Base-by-base conservation (phyloP, 371 early-diverging fungal genomes). In the Pancytospora philotis region DNA sequence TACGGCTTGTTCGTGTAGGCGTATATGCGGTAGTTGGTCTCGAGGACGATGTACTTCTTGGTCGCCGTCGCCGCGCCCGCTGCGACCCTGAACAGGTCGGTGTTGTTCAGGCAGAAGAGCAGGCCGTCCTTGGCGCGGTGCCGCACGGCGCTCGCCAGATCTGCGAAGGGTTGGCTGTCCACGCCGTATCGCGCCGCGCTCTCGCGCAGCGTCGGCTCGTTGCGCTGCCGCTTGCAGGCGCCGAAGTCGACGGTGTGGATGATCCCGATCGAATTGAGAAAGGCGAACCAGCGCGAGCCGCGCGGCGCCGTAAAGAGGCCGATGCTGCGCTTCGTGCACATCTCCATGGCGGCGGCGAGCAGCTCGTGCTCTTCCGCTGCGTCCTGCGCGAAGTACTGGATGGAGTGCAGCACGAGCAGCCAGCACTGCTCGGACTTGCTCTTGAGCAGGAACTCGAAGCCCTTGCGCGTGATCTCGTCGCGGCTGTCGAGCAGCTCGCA, bases 1-100 rank as follows among this genome's bases (percentile, higher is more conserved):
- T 95, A 82, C n/a, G 89, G 88, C 27, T 93, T 92, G 58, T 87
- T 87, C 84, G 94, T 93, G 78, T 93, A 95, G 0, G 93, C 93
- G 76, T 93, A 95, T 28, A 95, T 72, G 36, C 89, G 84, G 72
- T 88, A 91, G 76, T 92, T 92, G 6, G 92, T 91, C 77, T 93
- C 93, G 16, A 77, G 34, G 34, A 68, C 51, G 48, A 75, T 36
- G 69, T 66, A 62, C 62, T 62, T 52, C 53, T 50, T 25, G 4
- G 1, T 1, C 6, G 34, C 30, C 0, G 0, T 2, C 36, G 30
- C 22, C 22, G 10, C 6, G 27, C 8, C 8, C 13, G 13, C 22
- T 13, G 22, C 22, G 22, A 22, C 13, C 13, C 22, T 22, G 28
- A 53, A 53, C 16, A 53, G 55, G 8, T 30, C 16, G 28, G 10